A percentile compares a stretch with the other conserved stretches of the same genome.
phyloP scores from a whole-genome alignment of 2,329 filamentous ascomycete species.

The Colletotrichum tabaci region DNA sequence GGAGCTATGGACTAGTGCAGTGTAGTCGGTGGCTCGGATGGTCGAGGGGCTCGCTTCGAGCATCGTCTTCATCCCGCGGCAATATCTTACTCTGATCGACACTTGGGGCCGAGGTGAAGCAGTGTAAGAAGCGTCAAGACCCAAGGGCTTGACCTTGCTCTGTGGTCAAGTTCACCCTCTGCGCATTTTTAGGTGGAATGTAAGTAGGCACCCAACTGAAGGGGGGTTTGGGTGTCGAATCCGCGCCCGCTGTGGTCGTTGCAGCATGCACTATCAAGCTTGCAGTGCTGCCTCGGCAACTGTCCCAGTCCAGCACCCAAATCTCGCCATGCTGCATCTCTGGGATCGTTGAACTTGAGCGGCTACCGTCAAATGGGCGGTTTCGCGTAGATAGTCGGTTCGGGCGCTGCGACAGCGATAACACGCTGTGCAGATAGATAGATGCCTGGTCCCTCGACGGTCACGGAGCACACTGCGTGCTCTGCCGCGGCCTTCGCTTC shows the following conservation, averaged over 20 bases:
- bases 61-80: slow-evolving; percentile 1
- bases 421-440: not conserved
- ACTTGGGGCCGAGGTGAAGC: not conserved
- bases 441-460: no score
- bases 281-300: slow-evolving; percentile 18
- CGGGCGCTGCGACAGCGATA: not conserved
- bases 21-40: not conserved
- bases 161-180: not conserved
- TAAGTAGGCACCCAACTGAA: no score
- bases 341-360: slow-evolving; percentile 1
- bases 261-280: slow-evolving; percentile 24
- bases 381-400: not conserved
- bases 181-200: not conserved
- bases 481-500: not conserved
- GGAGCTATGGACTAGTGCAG: slow-evolving; percentile 1
- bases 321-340: not conserved
- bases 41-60: slow-evolving; percentile 14
- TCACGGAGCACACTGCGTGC: not conserved
- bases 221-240: not conserved
- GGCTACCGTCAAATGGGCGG: slow-evolving; percentile 6
- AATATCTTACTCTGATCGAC: slow-evolving; percentile 27
- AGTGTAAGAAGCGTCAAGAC: not conserved
- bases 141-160: not conserved
- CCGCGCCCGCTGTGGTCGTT: slow-evolving; percentile 13
- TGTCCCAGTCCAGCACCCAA: not conserved